Conservation (phyloP, 495 filamentous ascomycete genomes). For the Ramalina intermedia region DNA sequence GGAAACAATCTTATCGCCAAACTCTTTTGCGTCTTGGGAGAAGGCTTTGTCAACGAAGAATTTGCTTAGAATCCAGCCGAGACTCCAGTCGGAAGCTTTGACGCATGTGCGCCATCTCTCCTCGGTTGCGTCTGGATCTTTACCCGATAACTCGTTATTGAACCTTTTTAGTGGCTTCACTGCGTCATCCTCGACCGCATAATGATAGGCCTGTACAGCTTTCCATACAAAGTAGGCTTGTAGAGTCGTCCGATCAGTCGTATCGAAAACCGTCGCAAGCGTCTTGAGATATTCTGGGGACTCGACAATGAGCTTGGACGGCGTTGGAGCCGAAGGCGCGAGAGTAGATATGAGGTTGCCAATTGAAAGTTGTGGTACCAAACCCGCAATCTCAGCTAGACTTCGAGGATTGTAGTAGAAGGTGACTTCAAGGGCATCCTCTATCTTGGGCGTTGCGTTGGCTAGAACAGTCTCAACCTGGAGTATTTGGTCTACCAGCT, state of each 20-base stretch:
- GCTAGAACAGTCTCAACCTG: slow-evolving; percentile 48
- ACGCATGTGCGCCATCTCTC: slow-evolving; percentile 63
- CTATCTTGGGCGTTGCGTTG: slow-evolving; percentile 39
- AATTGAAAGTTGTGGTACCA: slow-evolving; percentile 42
- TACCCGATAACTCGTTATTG: slow-evolving; percentile 39
- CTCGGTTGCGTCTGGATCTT: slow-evolving; percentile 45
- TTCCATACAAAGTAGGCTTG: slow-evolving; percentile 48
- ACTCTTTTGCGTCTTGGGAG: slow-evolving; percentile 44
- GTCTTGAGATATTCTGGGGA: slow-evolving; percentile 41
- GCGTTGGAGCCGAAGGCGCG: slow-evolving; percentile 34
- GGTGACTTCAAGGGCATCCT: slow-evolving; percentile 43
- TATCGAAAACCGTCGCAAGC: slow-evolving; percentile 31
- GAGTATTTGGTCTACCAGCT: slow-evolving; percentile 33
- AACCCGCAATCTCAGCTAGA: slow-evolving; percentile 33
- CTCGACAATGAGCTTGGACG: slow-evolving; percentile 39
- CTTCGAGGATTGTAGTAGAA: slow-evolving; percentile 44
- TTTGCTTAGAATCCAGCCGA: slow-evolving; percentile 45
- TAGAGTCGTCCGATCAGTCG: slow-evolving; percentile 32
- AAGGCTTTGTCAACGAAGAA: slow-evolving; percentile 57
- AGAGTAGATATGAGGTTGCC: slow-evolving; percentile 36
- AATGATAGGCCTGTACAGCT: slow-evolving; percentile 36
- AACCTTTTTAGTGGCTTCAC: slow-evolving; percentile 44
- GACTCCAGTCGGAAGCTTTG: slow-evolving; percentile 35
- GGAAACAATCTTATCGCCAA: slow-evolving; percentile 55
- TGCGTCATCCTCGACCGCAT: slow-evolving; percentile 40